Evolutionary conservation across 495 filamentous ascomycete genomes (phyloP).

Genomic region (Penicillium lividum): DNA sequence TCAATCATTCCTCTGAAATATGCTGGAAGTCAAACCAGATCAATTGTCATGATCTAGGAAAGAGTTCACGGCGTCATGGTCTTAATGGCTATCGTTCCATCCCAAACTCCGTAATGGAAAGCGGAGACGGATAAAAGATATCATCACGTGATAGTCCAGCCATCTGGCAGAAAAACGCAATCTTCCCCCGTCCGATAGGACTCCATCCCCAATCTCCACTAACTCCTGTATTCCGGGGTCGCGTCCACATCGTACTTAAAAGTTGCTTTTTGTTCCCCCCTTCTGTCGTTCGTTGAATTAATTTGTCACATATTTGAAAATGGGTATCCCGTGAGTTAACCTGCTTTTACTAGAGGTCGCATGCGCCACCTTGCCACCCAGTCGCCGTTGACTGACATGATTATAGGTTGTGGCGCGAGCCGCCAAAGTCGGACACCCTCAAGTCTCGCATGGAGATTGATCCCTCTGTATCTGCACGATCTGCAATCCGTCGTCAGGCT

Average conservation of each 20-base stretch:
- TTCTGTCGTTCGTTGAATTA: constrained; percentile 24
- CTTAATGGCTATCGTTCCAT: background rate
- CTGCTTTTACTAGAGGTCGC: constrained; percentile 9
- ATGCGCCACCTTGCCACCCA: constrained; percentile 27
- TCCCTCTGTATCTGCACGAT: constrained; percentile 63
- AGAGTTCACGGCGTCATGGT: background rate
- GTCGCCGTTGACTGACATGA: constrained; percentile 28
- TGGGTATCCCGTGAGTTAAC: constrained; percentile 80
- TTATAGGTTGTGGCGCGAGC: constrained; percentile 59
- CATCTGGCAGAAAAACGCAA: constrained; percentile 11
- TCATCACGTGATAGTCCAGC: constrained; percentile 1
- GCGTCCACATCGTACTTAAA: constrained; percentile 16
- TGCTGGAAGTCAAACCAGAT: constrained; percentile 2
- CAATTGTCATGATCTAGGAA: constrained; percentile 32
- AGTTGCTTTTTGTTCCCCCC: constrained; percentile 5
- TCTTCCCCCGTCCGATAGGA: constrained; percentile 19
- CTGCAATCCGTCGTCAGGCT: constrained; percentile 66
- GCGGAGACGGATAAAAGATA: background rate
- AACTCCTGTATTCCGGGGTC: constrained; percentile 15
- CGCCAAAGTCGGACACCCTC: constrained; percentile 46
- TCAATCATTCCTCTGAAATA: constrained; percentile 70
- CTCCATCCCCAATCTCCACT: constrained; percentile 17
- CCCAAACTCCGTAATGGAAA: background rate
- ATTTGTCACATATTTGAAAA: constrained; percentile 26
- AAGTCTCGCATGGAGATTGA: constrained; percentile 60